phyloP scores from a whole-genome alignment of 2,329 filamentous ascomycete species.

The Ophiobolus disseminans region DNA sequence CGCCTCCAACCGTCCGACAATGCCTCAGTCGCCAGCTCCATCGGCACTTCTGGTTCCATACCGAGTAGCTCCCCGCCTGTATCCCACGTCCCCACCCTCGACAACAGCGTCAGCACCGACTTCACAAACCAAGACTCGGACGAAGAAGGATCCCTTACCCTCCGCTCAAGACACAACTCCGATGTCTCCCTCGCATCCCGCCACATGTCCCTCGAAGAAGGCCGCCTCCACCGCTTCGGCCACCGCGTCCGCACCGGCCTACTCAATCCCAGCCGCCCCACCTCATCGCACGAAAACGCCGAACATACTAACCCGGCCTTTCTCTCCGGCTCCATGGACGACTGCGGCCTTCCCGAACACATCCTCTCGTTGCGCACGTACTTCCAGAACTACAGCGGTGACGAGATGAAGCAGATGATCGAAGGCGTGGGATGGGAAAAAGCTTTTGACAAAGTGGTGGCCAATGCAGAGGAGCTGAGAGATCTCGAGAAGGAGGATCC shows the following conservation, averaged over 20 bases:
- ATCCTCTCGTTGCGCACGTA: slow-evolving; percentile 66
- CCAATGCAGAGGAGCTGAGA: slow-evolving; percentile 72
- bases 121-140: slow-evolving; percentile 45
- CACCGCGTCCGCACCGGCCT: slow-evolving; percentile 71
- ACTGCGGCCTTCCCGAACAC: slow-evolving; percentile 47
- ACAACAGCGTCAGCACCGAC: slow-evolving; percentile 38
- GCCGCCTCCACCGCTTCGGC: slow-evolving; percentile 71
- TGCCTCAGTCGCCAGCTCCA: slow-evolving; percentile 39
- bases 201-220: slow-evolving; percentile 72
- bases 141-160: slow-evolving; percentile 52
- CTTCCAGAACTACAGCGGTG: slow-evolving; percentile 68
- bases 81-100: slow-evolving; percentile 38
- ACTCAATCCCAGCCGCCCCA: slow-evolving; percentile 50
- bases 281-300: slow-evolving; percentile 25
- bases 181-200: slow-evolving; percentile 73
- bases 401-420: slow-evolving; percentile 62
- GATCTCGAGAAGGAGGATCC: slow-evolving; percentile 58
- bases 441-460: slow-evolving; percentile 67
- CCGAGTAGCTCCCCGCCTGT: slow-evolving; percentile 39
- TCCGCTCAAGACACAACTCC: slow-evolving; percentile 66
- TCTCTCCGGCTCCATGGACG: slow-evolving; percentile 44
- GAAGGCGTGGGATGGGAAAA: slow-evolving; percentile 66
- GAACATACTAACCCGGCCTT: slow-evolving; percentile 14
- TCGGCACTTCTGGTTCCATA: slow-evolving; percentile 41
- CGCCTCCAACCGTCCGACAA: slow-evolving; percentile 56